Evolutionary conservation across 1,139 yeast species (phyloP), one percentile per base, ranked within the genome.

Genomic region (Saccharomycopsis crataegensis): DNA sequence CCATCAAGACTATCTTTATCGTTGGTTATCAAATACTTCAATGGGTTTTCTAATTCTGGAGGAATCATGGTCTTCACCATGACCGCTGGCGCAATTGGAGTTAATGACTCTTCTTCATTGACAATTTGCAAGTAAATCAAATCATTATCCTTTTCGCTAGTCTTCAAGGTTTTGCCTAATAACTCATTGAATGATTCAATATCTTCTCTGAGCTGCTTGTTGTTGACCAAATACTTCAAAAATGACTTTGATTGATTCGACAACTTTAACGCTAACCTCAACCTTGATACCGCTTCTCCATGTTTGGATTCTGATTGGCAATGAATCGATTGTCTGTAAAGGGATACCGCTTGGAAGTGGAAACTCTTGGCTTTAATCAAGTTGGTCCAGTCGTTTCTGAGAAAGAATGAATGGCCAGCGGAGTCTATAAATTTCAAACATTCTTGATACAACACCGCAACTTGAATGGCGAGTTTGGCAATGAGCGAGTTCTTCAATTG

Each of bases 131-230:
- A 67, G 66, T 88, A 88, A 5, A 90, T 82, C 62, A 89, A 72
- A 62, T 88, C 93, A 64, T 90, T 90, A 60, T 90, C 96, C 61
- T 82, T 77, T 60, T 86, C 90, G 0, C 91, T 80, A 1, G 77
- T 70, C 14, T 71, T 67, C n/a, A 83, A 65, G 1, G 76, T 71
- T 0, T 72, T 73, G 5, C 67, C 64, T 0, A 86, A 72, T 6
- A 75, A 74, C 1, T 65, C 66, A 1, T 66, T 60, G 22, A 85
- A 74, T 0, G 82, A 80, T 31, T 67, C 65, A 7, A 79, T 65
- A 59, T 81, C 86, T 16, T 70, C 74, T 3, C 64, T 66, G 3
- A 80, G 65, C 1, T 77, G 79, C 12, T 67, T 60, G 6, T 66
- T 58, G 16, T 67, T 65, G 11, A 38, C 14, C 1, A 80, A 82